Evolutionary conservation across 2,329 filamentous ascomycete genomes (phyloP).

Genomic region (Periglandula ipomoeae): DNA sequence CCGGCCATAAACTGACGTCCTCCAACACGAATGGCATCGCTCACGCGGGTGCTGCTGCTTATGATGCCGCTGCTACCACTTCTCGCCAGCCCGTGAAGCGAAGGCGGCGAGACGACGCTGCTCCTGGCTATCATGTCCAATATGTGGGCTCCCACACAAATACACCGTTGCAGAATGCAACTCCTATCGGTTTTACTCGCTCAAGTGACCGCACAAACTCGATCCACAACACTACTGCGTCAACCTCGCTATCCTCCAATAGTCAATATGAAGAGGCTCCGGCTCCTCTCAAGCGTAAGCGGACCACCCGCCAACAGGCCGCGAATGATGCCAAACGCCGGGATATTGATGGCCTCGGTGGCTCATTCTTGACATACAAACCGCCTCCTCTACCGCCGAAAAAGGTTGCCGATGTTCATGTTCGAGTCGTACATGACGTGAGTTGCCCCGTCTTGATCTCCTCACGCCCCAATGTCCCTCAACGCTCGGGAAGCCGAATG

Average conservation of each 20-base stretch:
- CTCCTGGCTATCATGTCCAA: constrained; percentile 64
- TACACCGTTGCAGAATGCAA: constrained; percentile 58
- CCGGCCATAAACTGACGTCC: constrained; percentile 27
- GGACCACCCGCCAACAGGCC: constrained; percentile 64
- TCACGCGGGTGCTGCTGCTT: constrained; percentile 17
- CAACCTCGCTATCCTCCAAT: constrained; percentile 64
- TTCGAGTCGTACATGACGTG: constrained; percentile 55
- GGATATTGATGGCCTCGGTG: constrained; percentile 60
- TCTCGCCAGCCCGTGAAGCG: constrained; percentile 57
- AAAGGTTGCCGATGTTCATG: constrained; percentile 73
- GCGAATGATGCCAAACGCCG: constrained; percentile 75
- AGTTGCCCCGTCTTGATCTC: constrained; percentile 21
- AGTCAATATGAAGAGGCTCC: constrained; percentile 55
- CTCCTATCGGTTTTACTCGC: constrained; percentile 59
- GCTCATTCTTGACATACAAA: constrained; percentile 70
- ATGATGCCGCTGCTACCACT: constrained; percentile 12
- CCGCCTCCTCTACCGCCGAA: constrained; percentile 82
- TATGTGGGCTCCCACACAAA: constrained; percentile 62
- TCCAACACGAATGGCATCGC: constrained; percentile 19
- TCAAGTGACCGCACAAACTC: constrained; percentile 81
- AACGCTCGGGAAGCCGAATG: neutral
- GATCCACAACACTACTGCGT: constrained; percentile 73
- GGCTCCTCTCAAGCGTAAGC: constrained; percentile 83
- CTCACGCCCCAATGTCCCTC: neutral
- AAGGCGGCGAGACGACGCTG: constrained; percentile 55